Conservation (phyloP, 805 yeast genomes). For the Candida alai region DNA sequence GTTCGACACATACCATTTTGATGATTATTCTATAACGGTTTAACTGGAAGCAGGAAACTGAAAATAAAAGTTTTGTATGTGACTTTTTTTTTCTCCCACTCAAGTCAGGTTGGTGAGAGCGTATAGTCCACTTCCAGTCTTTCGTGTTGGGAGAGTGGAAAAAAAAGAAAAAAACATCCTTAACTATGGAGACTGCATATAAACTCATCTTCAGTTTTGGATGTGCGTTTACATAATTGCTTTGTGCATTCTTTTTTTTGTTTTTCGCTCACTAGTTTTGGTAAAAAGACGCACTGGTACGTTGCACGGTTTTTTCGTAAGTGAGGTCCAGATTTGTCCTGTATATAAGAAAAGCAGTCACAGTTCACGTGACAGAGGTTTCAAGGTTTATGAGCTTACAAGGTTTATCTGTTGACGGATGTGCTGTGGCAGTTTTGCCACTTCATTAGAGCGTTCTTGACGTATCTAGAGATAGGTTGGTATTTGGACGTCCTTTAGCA, state of each 20-base stretch:
- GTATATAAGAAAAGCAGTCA: slow-evolving; percentile 6
- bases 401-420: no score
- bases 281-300: neutral
- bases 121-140: neutral
- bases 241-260: neutral
- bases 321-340: neutral
- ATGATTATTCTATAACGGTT: slow-evolving; percentile 6
- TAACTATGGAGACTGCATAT: slow-evolving; percentile 4
- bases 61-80: slow-evolving; percentile 2
- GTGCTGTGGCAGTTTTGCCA: no score
- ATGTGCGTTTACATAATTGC: neutral
- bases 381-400: no score
- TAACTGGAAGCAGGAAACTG: slow-evolving; percentile 1
- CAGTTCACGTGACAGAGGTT: slow-evolving; percentile 9
- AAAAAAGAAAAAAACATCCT: slow-evolving; percentile 2
- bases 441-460: no score
- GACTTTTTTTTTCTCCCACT: slow-evolving; percentile 2
- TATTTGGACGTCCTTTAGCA: no score
- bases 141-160: neutral
- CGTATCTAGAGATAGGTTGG: no score
- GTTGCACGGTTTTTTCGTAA: slow-evolving; percentile 1
- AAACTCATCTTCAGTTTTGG: neutral
- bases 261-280: neutral
- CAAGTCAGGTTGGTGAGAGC: neutral
- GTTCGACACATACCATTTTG: slow-evolving; percentile 12